A percentile compares a stretch with the other conserved stretches of the same genome.
phyloP scores from a whole-genome alignment of 2,329 filamentous ascomycete species.

The Phyllosticta citriasiana region DNA sequence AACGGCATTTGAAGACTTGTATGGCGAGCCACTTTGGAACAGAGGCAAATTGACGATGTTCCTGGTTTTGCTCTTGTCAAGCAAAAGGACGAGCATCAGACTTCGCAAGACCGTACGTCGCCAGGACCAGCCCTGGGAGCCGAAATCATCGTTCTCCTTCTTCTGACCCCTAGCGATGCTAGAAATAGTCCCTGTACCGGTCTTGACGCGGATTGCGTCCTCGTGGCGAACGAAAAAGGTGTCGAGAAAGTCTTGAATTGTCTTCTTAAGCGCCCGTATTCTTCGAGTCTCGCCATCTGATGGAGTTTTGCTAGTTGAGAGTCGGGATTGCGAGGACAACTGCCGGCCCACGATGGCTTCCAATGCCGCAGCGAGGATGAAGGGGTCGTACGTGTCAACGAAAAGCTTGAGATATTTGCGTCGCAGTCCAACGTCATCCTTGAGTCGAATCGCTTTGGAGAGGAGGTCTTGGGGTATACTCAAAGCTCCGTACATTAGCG shows the following conservation, averaged over 20 bases:
- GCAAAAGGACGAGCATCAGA: conserved; percentile 49
- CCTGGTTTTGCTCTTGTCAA: conserved; percentile 44
- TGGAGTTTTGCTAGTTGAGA: conserved; percentile 25
- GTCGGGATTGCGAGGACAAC: conserved; percentile 28
- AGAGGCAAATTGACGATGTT: conserved; percentile 33
- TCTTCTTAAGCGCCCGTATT: conserved; percentile 29
- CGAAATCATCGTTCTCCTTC: conserved; percentile 27
- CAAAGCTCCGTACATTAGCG: conserved; percentile 47
- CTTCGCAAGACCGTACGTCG: conserved; percentile 48
- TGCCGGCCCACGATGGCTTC: conserved; percentile 52
- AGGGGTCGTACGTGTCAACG: conserved; percentile 47
- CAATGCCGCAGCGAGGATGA: conserved; percentile 40
- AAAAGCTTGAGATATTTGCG: conserved; percentile 49
- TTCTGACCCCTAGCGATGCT: conserved; percentile 26
- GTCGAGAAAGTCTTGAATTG: conserved; percentile 44
- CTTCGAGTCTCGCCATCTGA: conserved; percentile 26
- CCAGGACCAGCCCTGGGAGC: conserved; percentile 39
- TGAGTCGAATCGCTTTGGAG: conserved; percentile 36
- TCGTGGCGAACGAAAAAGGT: conserved; percentile 49
- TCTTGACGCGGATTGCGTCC: conserved; percentile 37
- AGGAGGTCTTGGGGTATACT: conserved; percentile 45
- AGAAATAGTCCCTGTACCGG: conserved; percentile 28
- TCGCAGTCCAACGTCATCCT: conserved; percentile 48
- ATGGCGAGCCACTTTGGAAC: conserved; percentile 41
- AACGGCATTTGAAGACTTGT: conserved; percentile 48